Evolutionary conservation across 768 basidiomycete species (phyloP), one percentile per base, ranked within the genome.

Genomic region (Candolleomyces eurysporus): DNA sequence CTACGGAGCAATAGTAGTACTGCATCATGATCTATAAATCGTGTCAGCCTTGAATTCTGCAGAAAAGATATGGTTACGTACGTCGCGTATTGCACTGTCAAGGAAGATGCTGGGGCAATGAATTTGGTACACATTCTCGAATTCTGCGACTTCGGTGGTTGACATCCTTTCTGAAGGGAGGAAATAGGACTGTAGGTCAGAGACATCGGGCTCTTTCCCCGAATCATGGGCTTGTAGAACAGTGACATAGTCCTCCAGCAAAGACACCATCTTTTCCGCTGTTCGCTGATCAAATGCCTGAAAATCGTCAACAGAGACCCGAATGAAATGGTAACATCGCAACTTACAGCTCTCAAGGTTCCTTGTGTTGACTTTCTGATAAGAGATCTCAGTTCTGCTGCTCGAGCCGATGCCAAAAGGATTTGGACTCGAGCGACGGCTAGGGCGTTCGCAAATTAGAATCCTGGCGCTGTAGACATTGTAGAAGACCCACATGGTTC

Each of bases 111-210:
- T 89, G 0, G 94, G 95, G 63, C 85, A 90, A 73, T 97, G 94
- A 16, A 94, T 82, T 68, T 96, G 92, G 69, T 95, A 93, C 26
- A 95, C 93, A 67, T 96, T 91, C 69, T 91, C 89, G 73, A 96
- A 98, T 62, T 87, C 84, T 2, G 82, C 83, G 90, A 86, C 89
- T 67, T 92, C 90, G 22, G 84, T 78, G 30, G 86, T 78, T 11
- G 87, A 85, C 39, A 89, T 81, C 48, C 84, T 82, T 66, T 89
- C 87, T 13, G 86, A 79, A 32, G 89, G 87, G 73, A 90, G 84
- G 59, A 85, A 81, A 65, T 90, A 89, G 57, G 76, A 83, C 58
- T 80, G 75, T 11, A 72, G 68, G 32, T 63, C 64, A 19, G 67
- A 39, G 17, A 62, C 59, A 39, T 67, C 67, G 6, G 68, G 59